Base-by-base conservation (phyloP, 1,284 basidiomycete genomes). In the Marasmius oreades region DNA sequence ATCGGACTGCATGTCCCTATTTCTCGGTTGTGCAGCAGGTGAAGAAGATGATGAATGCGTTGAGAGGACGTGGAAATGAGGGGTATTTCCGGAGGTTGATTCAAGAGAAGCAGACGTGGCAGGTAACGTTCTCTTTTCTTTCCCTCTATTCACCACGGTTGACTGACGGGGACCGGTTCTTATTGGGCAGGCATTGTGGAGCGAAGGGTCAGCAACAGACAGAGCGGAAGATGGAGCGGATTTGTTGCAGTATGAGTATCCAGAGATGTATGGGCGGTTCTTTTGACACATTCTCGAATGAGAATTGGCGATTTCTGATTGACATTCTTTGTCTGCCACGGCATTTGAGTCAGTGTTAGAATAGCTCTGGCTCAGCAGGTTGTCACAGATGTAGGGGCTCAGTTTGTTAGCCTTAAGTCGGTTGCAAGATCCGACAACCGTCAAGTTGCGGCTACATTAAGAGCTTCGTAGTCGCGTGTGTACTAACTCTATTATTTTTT, bases 101-200 rank as follows among this genome's bases (percentile, higher is more conserved):
- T 28, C 47, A 54, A 22, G 39, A 53, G 20, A 53, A 45, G 20
- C 52, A 45, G 37, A 51, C 45, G 14, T 58, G 56, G 56, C 47
- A 58, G 53, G 56, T 58, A 45, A 16, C 51, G 26, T 11, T 12
- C 6, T 14, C 14, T n/a, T 50, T n/a, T 20, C 8, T 22, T 39
- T 4, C 7, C 45, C 14, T 22, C 7, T 24, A 2, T 16, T 16
- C 16, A 18, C 22, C 11, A 34, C 20, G 31, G 3, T 18, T 23
- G 28, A 8, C 26, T 8, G 26, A 14, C 12, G 4, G 28, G n/a
- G 18, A 28, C 14, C 20, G 20, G 33, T 2, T 26, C 28, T 53
- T 43, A 36, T n/a, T n/a, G n/a, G n/a, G n/a, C n/a, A 58, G 56
- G 56, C 56, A 8, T 45, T 58, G 33, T 58, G 56, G 56, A 58